Base-by-base conservation (phyloP, 768 basidiomycete species). In the Kondoa subrosea region DNA sequence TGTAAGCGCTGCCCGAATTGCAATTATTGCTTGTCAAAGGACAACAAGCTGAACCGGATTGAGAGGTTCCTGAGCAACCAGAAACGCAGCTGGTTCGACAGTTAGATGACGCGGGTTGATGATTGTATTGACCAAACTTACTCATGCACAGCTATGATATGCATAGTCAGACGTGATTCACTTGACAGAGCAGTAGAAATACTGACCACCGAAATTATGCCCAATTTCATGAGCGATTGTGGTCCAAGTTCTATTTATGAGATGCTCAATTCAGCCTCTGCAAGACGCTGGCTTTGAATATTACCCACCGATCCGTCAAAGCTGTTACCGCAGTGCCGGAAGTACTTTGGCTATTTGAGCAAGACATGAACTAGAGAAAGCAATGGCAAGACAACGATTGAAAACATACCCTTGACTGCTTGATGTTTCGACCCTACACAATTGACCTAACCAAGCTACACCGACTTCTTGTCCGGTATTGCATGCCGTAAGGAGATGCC, bases 181-280 rank as follows among this genome's bases (percentile, higher is more conserved):
- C 68, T 66, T 76, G 75, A 25, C 56, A 15, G 15, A 56, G 16
- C 58, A 73, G 78, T 78, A 70, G n/a, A n/a, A n/a, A n/a, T n/a
- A n/a, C n/a, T n/a, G n/a, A 21, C 88, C 88, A 60, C 90, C 89
- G 77, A 92, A 89, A 74, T 90, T 91, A 76, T 88, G 87, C 17
- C 87, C 87, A 67, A 85, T 87, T 76, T 89, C 88, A 76, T 90
- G 88, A 27, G 87, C 82, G 32, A 89, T 80, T 62, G 88, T 85
- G 76, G 88, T 86, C 85, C 86, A 89, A 75, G 91, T 89, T 1
- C 84, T n/a, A n/a, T n/a, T n/a, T n/a, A n/a, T n/a, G n/a, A n/a
- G n/a, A n/a, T n/a, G n/a, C n/a, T n/a, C n/a, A n/a, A n/a, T n/a
- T n/a, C n/a, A n/a, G n/a, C n/a, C n/a, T n/a, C n/a, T n/a, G n/a